Percentiles rank a stretch among this genome's conserved stretches.
phyloP scores from a whole-genome alignment of 2,329 filamentous ascomycete species.

The Fusarium sp. region DNA sequence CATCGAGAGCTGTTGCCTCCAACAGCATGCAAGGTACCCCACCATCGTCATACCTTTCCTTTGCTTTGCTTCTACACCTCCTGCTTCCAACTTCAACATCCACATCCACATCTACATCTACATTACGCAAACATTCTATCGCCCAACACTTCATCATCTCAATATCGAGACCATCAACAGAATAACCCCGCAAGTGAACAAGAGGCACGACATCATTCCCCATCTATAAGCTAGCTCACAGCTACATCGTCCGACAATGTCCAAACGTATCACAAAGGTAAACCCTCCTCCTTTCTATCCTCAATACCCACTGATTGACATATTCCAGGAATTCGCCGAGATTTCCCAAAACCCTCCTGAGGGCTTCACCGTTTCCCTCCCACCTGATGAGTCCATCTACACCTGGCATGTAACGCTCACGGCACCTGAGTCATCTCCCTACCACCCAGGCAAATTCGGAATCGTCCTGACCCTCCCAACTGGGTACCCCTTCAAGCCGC shows the following conservation, averaged over 20 bases:
- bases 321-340: conserved; percentile 61
- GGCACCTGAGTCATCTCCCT: conserved; percentile 57
- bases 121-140: neutral
- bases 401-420: conserved; percentile 60
- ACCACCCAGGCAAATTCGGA: conserved; percentile 76
- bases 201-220: neutral
- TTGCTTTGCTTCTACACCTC: conserved; percentile 17
- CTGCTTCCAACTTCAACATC: neutral
- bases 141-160: neutral
- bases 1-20: neutral
- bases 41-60: conserved; percentile 34
- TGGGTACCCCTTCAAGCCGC: conserved; percentile 92
- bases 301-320: conserved; percentile 5
- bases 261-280: conserved; percentile 59
- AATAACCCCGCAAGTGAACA: neutral
- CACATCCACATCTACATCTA: neutral
- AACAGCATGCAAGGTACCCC: conserved; percentile 9
- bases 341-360: conserved; percentile 57
- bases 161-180: neutral
- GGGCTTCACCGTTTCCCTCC: conserved; percentile 58
- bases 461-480: conserved; percentile 76
- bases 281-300: neutral
- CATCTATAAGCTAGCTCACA: neutral
- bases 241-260: conserved; percentile 45
- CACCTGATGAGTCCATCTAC: conserved; percentile 59